Evolutionary conservation across 116 monocot species (phyloP), one percentile per base, ranked within the genome.

Genomic region (Papilionanthe hybrid): DNA sequence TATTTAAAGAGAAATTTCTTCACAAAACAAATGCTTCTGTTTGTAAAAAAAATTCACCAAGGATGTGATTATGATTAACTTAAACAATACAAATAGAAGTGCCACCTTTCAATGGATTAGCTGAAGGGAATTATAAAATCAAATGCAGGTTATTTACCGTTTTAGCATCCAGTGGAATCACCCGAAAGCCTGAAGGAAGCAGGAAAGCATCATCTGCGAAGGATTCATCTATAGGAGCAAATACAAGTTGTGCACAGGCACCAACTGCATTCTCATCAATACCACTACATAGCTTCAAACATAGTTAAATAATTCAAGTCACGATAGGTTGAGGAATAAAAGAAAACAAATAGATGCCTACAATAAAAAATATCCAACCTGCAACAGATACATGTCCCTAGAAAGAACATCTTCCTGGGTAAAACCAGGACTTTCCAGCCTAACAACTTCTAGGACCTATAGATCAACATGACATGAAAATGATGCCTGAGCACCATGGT

Each of bases 401-500:
- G 92, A 84, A 47, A 91, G 49, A 81, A 94, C 82, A 18, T 93
- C 92, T 55, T 94, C 97, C 0, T 89, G 88, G 67, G 42, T 79
- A 29, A 92, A 85, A 0, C 92, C 92, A 80, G 91, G 88, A 30
- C 91, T 90, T 73, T 97, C 94, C 27, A 97, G 88, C 75, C 92
- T 89, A 53, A 97, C 82, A 18, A 97, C 94, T 81, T 97, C 97
- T 85, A 97, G 74, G 75, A 91, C 91, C 97, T 97, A 56, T 28
- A 82, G 45, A 13, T 69, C 1, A 20, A 75, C 23, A 81, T 3
- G 25, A 9, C 27, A 23, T 23, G 15, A 49, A 27, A 75, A 5
- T 49, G 49, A 23, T 50, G 27, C 20, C 4, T 19, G 20, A 19
- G 73, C 7, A 22, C 28, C 32, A 17, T 37, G n/a, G 5, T n/a